phyloP scores from a whole-genome alignment of 2,329 filamentous ascomycete species.

The Phaeomoniella chlamydospora region DNA sequence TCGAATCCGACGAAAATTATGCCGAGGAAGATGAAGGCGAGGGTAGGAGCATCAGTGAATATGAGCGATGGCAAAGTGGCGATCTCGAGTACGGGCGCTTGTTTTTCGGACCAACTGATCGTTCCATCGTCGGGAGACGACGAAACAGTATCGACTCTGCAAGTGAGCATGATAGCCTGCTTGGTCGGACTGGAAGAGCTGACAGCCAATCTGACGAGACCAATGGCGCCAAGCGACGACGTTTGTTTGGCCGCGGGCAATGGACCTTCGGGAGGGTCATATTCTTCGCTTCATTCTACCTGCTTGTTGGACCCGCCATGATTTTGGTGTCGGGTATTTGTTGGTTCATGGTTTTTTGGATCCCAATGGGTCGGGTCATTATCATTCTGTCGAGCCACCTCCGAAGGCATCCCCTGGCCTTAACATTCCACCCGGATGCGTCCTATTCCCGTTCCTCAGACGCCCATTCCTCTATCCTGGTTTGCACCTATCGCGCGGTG shows the following conservation, averaged over 20 bases:
- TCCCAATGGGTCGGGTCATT: slow-evolving; percentile 95
- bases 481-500: slow-evolving; percentile 94
- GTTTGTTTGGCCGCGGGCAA: slow-evolving; percentile 85
- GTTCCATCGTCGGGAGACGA: slow-evolving; percentile 69
- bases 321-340: slow-evolving; percentile 77
- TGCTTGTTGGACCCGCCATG: slow-evolving; percentile 71
- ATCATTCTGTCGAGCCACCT: slow-evolving; percentile 82
- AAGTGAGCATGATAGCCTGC: slow-evolving; percentile 77
- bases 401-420: slow-evolving; percentile 75
- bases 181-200: slow-evolving; percentile 51
- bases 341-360: slow-evolving; percentile 95
- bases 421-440: slow-evolving; percentile 83
- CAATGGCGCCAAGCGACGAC: slow-evolving; percentile 47
- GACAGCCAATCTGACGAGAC: slow-evolving; percentile 23
- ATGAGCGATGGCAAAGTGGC: slow-evolving; percentile 97
- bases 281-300: slow-evolving; percentile 95
- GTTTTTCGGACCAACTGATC: slow-evolving; percentile 69
- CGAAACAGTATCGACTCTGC: slow-evolving; percentile 79
- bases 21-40: slow-evolving; percentile 89
- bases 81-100: slow-evolving; percentile 90
- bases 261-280: slow-evolving; percentile 92
- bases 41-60: slow-evolving; percentile 92
- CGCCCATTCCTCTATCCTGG: slow-evolving; percentile 67
- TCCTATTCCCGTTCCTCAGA: slow-evolving; percentile 57
- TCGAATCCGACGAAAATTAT: slow-evolving; percentile 89